Evolutionary conservation across 1,284 basidiomycete genomes (phyloP), one percentile per base, ranked within the genome.

Genomic region (Moesziomyces aphidis): DNA sequence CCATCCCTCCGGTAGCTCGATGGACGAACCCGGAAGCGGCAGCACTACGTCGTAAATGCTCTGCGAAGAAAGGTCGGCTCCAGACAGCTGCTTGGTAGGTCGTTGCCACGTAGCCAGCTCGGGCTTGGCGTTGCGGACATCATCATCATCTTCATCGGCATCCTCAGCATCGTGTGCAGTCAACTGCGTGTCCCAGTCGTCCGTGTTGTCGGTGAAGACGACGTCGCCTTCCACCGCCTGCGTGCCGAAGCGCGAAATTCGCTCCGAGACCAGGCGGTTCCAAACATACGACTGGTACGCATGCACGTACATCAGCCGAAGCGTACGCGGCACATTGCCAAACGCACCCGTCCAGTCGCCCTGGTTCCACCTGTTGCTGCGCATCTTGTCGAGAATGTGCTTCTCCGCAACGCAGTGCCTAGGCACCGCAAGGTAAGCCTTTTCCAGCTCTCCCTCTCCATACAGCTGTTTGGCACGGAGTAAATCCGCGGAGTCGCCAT

Each of bases 241-340:
- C 15, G 91, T 90, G 1, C 95, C 95, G 82, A 92, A 90, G 48
- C 88, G 87, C 72, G 90, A 90, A 77, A 98, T 91, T 17, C 97
- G 90, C 85, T 96, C 94, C 15, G 95, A 97, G 23, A 95, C 93
- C 60, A 97, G 90, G 48, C 93, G 89, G 85, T 99, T 99, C 97
- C 96, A 99, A 31, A 99, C 91, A 80, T 98, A 99, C 19, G 94
- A 96, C 85, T 99, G 97, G 85, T 98, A 99, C 42, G 96, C 95
- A 85, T 99, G 97, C 50, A 98, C 90, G 83, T 99, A 99, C 93
- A 99, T 98, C 70, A 96, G 87, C 51, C 95, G 89, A 72, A 99
- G 89, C n/a, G 95, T 95, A 70, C 76, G 55, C 10, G 81, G 79
- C 43, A 81, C 57, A 34, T 73, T 65, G 7, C 63, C 58, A 52